These are phyloP conservation scores for Fusarium bulbicola DNA, from an alignment of 2,329 filamentous ascomycete species.

Conservation along the genomic window DNA sequence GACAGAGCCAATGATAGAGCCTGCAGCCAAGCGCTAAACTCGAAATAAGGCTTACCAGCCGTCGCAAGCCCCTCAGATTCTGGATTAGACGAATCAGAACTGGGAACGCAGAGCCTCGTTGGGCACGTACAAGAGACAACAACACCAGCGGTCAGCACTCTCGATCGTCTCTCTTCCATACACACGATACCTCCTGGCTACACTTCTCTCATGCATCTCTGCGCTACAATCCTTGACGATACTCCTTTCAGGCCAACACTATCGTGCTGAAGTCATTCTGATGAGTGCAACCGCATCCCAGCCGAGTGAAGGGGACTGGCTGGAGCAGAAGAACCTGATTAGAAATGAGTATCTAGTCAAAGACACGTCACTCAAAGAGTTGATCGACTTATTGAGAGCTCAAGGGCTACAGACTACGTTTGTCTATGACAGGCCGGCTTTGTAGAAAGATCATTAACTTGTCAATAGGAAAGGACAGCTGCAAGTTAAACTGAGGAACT, in stretches of 20 bases:
- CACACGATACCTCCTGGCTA: too few species aligned
- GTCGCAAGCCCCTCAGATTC: neutral
- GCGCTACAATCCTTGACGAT: rapidly evolving
- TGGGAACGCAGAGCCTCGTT: rapidly evolving
- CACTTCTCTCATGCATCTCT: neutral
- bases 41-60: rapidly evolving
- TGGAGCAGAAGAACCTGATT: rapidly evolving
- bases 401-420: rapidly evolving
- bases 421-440: rapidly evolving
- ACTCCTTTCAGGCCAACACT: rapidly evolving
- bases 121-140: neutral
- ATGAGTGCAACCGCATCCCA: rapidly evolving
- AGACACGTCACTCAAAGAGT: rapidly evolving
- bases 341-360: neutral
- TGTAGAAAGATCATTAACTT: rapidly evolving
- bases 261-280: rapidly evolving
- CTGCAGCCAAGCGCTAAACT: rapidly evolving
- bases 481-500: rapidly evolving
- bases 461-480: rapidly evolving
- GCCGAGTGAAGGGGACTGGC: rapidly evolving
- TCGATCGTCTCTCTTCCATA: rapidly evolving
- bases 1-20: rapidly evolving
- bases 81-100: neutral
- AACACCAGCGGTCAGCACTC: rapidly evolving
- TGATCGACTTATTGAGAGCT: rapidly evolving